Evolutionary conservation across 495 filamentous ascomycete genomes (phyloP).

Genomic region (Penicillium macrosclerotiorum): DNA sequence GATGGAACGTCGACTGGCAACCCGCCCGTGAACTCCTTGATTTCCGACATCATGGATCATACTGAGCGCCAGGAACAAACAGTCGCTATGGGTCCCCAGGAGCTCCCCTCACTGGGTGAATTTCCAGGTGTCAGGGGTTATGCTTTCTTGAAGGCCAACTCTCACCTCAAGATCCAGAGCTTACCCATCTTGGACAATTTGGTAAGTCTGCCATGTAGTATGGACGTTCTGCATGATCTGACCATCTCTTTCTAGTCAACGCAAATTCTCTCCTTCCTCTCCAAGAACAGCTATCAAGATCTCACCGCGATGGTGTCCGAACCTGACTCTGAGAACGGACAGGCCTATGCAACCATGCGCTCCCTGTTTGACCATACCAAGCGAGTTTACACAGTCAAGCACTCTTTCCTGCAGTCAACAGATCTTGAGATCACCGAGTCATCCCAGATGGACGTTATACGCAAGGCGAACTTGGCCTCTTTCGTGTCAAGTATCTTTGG

Average conservation of each 20-base stretch:
- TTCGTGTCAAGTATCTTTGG: constrained; percentile 82
- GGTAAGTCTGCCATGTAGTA: constrained; percentile 37
- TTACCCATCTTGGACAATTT: constrained; percentile 71
- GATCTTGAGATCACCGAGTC: constrained; percentile 69
- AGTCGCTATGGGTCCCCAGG: constrained; percentile 39
- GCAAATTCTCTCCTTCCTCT: constrained; percentile 68
- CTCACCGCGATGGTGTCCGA: constrained; percentile 73
- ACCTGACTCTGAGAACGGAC: constrained; percentile 69
- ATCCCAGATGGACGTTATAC: constrained; percentile 70
- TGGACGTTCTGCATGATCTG: neutral
- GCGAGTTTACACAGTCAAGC: constrained; percentile 67
- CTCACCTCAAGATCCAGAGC: constrained; percentile 64
- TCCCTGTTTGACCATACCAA: constrained; percentile 80
- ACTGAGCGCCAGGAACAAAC: constrained; percentile 48
- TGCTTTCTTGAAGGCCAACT: constrained; percentile 52
- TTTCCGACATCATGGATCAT: constrained; percentile 48
- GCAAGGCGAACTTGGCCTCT: constrained; percentile 84
- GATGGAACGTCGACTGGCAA: constrained; percentile 25
- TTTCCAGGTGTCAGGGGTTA: constrained; percentile 36
- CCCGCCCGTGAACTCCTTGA: constrained; percentile 37
- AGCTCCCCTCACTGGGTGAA: constrained; percentile 27
- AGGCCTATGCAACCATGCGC: constrained; percentile 77
- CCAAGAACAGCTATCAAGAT: constrained; percentile 66
- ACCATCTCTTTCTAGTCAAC: constrained; percentile 50
- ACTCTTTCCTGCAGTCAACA: constrained; percentile 67